Evolutionary conservation across 2,329 filamentous ascomycete genomes (phyloP).

Genomic region (Trichoderma hamatum): DNA sequence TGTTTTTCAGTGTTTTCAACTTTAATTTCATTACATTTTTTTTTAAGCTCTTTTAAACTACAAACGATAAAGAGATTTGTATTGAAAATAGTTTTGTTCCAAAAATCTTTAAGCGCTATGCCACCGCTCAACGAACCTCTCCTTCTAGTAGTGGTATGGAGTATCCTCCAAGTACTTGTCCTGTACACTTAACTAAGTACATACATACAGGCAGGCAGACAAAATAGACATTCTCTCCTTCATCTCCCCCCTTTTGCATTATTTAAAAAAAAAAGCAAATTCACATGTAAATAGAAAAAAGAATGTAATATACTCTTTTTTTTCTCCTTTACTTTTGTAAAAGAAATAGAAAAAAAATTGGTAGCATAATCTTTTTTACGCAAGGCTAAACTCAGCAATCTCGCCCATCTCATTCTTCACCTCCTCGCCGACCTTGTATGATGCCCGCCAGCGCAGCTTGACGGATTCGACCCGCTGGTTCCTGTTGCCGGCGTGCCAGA

Average conservation of each 20-base stretch:
- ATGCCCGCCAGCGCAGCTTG: slow-evolving; percentile 87
- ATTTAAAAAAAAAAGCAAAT: background rate
- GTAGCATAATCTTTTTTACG: slow-evolving; percentile 44
- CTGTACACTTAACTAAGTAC: background rate
- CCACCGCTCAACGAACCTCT: background rate
- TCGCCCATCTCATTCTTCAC: slow-evolving; percentile 80
- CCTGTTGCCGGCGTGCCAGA: slow-evolving; percentile 72
- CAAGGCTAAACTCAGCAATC: slow-evolving; percentile 76
- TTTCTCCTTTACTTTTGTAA: background rate
- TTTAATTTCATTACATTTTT: background rate
- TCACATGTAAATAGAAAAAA: background rate
- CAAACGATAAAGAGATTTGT: slow-evolving; percentile 3
- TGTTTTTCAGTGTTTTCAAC: background rate
- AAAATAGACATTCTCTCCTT: background rate
- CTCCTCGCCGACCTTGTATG: slow-evolving; percentile 71
- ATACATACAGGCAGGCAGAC: background rate
- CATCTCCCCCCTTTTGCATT: background rate
- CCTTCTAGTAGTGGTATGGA: background rate
- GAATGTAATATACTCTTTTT: background rate
- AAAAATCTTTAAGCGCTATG: slow-evolving; percentile 13
- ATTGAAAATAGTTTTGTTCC: background rate
- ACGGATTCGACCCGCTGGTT: slow-evolving; percentile 72
- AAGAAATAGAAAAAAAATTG: no score
- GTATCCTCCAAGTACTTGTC: background rate
- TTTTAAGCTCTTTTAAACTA: background rate